Base-by-base conservation (phyloP, 768 basidiomycete genomes). In the Kwoniella sp. region DNA sequence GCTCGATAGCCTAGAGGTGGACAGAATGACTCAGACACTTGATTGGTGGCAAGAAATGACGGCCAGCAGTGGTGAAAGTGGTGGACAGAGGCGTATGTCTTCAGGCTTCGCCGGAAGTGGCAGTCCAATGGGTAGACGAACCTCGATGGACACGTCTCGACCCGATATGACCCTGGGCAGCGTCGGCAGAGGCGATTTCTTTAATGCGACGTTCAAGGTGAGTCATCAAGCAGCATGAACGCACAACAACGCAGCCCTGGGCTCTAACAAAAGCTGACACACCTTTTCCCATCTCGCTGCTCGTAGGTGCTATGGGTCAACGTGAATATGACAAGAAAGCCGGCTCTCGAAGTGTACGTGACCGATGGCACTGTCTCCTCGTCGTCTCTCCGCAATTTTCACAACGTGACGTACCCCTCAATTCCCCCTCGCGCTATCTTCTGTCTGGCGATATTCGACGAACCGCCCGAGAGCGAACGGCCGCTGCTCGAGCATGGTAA, bases 121-220 rank as follows among this genome's bases (percentile, higher is more conserved):
- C 20, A 38, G 2, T 34, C 26, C 52, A 20, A 28, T 45, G 25
- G 22, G 30, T 7, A 55, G 31, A 52, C 38, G 37, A 20, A 38
- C 31, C 22, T 41, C 54, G 26, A 3, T 29, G 23, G 37, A 53
- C 11, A 41, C 50, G n/a, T 20, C 26, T 13, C 55, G 65, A 31
- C 52, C 26, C 8, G 25, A 34, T 11, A 37, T 63, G 25, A 31
- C 22, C 54, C 71, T 13, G 56, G 54, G 5, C 58, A 70, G 13
- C 48, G 70, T n/a, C 5, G 12, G 15, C 38, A 28, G 3, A 15
- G 48, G 63, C 12, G 25, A 34, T 1, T 75, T 71, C 52, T 71
- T 69, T 37, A 56, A 73, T 58, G 63, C 51, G 2, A 53, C 64
- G 1, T 69, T 71, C 68, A 75, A 75, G 64, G 74, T 75, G 38